Evolutionary conservation across 1,139 yeast genomes (phyloP).

Genomic region (Yamadazyma sp.): DNA sequence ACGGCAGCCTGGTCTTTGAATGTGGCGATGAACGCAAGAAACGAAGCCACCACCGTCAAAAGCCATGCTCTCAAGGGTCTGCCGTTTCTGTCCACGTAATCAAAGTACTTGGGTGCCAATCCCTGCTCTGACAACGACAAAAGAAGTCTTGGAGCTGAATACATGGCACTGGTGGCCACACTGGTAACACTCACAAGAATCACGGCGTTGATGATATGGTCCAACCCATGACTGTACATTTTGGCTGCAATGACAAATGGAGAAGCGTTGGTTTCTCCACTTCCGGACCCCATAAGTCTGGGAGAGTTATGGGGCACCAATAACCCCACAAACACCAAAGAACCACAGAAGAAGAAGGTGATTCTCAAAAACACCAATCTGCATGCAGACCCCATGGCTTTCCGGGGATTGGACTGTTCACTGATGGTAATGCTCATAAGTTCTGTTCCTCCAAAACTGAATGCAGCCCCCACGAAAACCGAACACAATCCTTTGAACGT

Average conservation of each 20-base stretch:
- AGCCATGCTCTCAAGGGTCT: constrained; percentile 44
- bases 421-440: constrained; percentile 43
- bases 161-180: constrained; percentile 46
- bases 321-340: constrained; percentile 42
- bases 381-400: constrained; percentile 42
- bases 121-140: constrained; percentile 46
- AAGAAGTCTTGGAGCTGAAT: constrained; percentile 44
- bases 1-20: constrained; percentile 41
- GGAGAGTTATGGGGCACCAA: constrained; percentile 42
- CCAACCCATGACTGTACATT: constrained; percentile 37
- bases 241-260: constrained; percentile 48
- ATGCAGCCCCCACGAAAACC: constrained; percentile 40
- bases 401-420: constrained; percentile 41
- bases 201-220: constrained; percentile 44
- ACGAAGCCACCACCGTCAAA: constrained; percentile 32
- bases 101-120: constrained; percentile 42
- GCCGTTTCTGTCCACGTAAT: constrained; percentile 43
- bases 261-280: constrained; percentile 39
- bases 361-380: constrained; percentile 42
- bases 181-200: constrained; percentile 46
- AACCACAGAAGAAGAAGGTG: constrained; percentile 39
- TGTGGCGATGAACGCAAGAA: constrained; percentile 37
- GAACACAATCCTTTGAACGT: constrained; percentile 41
- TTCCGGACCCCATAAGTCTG: constrained; percentile 39
- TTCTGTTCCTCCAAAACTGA: constrained; percentile 42